Conservation (phyloP, 2,329 filamentous ascomycete genomes). For the Pyricularia sp. region DNA sequence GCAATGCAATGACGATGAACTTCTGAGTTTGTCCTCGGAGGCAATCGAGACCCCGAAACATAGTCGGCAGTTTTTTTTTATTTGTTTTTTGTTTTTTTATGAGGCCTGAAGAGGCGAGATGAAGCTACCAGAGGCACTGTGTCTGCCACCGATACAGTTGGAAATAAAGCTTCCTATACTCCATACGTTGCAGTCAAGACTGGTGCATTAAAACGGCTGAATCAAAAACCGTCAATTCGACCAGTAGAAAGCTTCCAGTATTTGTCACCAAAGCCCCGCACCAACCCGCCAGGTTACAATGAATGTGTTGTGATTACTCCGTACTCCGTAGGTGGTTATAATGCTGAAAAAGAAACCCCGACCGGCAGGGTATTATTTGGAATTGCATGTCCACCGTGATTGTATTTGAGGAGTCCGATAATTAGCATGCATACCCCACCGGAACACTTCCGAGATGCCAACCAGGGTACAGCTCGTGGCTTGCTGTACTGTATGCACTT, state of each 20-base stretch:
- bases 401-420: not conserved
- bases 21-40: not conserved
- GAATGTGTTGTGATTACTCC: not conserved
- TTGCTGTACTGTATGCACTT: not conserved
- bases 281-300: not conserved
- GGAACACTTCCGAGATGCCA: not conserved
- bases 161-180: not conserved
- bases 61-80: not conserved
- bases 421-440: not conserved
- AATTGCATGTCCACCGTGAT: not conserved
- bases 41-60: not conserved
- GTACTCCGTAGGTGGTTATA: not conserved
- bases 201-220: not conserved
- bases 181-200: not conserved
- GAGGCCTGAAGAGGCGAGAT: not conserved
- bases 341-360: not conserved
- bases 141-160: not conserved
- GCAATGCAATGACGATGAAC: not conserved
- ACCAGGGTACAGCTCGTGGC: not conserved
- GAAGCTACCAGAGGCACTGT: not conserved
- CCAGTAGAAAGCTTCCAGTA: not conserved
- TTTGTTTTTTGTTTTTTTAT: not conserved
- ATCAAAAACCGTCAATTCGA: too few species aligned
- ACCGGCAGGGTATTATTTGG: not conserved
- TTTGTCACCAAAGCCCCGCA: not conserved